A percentile compares a stretch with the other conserved stretches of the same genome.
phyloP scores from a whole-genome alignment of 306 rosid species.

The Abrus pulchellus region DNA sequence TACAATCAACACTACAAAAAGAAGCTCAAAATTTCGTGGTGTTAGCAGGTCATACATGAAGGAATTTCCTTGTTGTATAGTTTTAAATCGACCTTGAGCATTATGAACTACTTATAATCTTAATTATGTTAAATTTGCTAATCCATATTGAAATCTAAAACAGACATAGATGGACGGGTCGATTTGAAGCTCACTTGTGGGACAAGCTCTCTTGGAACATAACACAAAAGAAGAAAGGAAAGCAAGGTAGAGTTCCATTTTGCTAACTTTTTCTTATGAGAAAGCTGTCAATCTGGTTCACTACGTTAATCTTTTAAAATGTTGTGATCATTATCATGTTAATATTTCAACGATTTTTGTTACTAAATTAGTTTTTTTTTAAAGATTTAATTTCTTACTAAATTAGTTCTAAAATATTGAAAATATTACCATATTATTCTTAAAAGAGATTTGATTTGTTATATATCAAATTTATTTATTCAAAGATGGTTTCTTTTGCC shows the following conservation, averaged over 20 bases:
- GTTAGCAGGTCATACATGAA: constrained; percentile 71
- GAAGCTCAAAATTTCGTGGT: constrained; percentile 87
- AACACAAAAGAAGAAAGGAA: constrained; percentile 91
- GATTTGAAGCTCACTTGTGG: constrained; percentile 96
- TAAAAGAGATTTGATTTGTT: no score
- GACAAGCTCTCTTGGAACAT: constrained; percentile 92
- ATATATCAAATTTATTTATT: no score
- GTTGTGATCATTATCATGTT: no score
- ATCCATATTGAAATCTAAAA: constrained; percentile 29
- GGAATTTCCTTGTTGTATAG: constrained; percentile 6
- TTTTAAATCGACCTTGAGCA: not conserved
- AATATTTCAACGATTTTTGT: no score
- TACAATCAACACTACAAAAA: constrained; percentile 61
- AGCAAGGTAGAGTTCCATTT: constrained; percentile 67
- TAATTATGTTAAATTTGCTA: constrained; percentile 27
- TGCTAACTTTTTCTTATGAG: not conserved
- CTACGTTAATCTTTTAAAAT: no score
- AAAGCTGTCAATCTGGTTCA: no score
- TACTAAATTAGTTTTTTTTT: no score
- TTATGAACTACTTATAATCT: not conserved
- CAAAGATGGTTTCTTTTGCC: no score
- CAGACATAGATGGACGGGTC: constrained; percentile 95
- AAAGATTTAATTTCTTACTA: no score
- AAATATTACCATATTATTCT: no score
- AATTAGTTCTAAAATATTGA: no score